Conservation (phyloP, 2,329 filamentous ascomycete species). For the Tolypocladium paradoxum region DNA sequence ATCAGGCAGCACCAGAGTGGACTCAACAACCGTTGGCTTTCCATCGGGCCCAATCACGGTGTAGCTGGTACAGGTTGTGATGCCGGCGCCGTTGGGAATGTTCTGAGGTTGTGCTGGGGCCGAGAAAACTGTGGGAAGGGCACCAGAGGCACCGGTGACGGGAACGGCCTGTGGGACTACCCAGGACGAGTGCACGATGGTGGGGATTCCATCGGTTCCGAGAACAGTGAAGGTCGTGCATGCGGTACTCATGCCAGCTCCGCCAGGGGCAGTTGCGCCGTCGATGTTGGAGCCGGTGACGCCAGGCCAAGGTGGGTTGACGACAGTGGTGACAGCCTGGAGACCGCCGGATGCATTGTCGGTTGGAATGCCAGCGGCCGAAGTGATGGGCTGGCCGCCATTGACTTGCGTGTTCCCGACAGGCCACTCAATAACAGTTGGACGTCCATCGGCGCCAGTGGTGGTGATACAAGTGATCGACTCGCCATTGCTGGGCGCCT, state of each 20-base stretch:
- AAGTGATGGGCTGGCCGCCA: constrained; percentile 5
- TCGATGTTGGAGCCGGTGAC: not conserved
- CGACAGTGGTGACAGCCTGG: constrained; percentile 2
- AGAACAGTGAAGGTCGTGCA: constrained; percentile 17
- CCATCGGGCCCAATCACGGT: constrained; percentile 9
- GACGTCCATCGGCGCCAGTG: constrained; percentile 13
- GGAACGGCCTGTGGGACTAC: constrained; percentile 5
- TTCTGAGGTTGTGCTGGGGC: not conserved
- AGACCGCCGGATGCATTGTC: constrained; percentile 2
- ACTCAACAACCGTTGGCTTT: constrained; percentile 21
- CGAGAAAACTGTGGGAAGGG: not conserved
- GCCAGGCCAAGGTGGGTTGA: not conserved
- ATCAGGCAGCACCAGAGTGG: constrained; percentile 18
- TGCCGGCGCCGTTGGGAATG: not conserved
- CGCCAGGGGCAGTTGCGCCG: not conserved
- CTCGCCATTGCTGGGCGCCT: not conserved
- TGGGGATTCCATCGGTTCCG: constrained; percentile 16
- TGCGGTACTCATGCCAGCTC: constrained; percentile 7
- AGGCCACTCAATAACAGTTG: constrained; percentile 13
- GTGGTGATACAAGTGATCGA: constrained; percentile 10
- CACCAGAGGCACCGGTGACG: not conserved
- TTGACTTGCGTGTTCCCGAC: constrained; percentile 4
- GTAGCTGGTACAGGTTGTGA: constrained; percentile 8
- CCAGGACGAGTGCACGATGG: constrained; percentile 16
- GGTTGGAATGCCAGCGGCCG: constrained; percentile 3